phyloP scores from a whole-genome alignment of 225 moss, liverwort and hornwort species.

The Rhytidiadelphus loreus region DNA sequence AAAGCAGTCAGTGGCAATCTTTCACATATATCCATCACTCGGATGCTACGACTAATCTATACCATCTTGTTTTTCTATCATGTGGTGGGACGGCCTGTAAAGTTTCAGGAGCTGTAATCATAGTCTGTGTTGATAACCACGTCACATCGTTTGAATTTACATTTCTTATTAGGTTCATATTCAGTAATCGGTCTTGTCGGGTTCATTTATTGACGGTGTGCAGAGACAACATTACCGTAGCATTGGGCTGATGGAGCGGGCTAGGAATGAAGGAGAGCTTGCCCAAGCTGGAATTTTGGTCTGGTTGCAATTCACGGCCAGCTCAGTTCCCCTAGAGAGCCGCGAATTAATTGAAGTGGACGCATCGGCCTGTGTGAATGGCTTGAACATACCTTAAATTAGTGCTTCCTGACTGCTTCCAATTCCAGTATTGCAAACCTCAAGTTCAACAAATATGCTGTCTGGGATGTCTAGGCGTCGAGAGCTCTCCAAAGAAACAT shows the following conservation, averaged over 20 bases:
- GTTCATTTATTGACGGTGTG: not conserved
- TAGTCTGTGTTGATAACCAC: not conserved
- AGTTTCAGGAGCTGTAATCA: not conserved
- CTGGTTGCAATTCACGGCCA: slow-evolving; percentile 89
- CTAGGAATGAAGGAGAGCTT: slow-evolving; percentile 78
- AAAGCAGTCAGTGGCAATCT: not conserved
- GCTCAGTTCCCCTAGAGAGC: slow-evolving; percentile 77
- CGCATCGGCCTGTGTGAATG: slow-evolving; percentile 85
- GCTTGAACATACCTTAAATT: slow-evolving; percentile 63
- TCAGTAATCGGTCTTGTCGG: not conserved
- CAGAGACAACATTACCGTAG: slow-evolving; percentile 64
- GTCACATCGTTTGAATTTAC: not conserved
- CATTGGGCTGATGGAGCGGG: slow-evolving; percentile 59
- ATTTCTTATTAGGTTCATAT: not conserved
- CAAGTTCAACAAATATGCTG: slow-evolving; percentile 13
- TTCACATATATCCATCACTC: not conserved
- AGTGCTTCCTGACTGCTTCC: slow-evolving; percentile 21
- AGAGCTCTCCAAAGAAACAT: not conserved
- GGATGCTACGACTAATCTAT: not conserved
- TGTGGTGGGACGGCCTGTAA: not conserved
- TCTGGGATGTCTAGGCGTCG: not conserved
- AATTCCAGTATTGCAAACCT: not conserved
- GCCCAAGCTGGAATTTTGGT: slow-evolving; percentile 81
- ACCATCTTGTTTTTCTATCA: not conserved
- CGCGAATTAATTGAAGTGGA: slow-evolving; percentile 87